These are phyloP conservation scores for Kurtzmaniella natalensis DNA, from an alignment of 1,139 yeast species.

Conservation along the genomic window DNA sequence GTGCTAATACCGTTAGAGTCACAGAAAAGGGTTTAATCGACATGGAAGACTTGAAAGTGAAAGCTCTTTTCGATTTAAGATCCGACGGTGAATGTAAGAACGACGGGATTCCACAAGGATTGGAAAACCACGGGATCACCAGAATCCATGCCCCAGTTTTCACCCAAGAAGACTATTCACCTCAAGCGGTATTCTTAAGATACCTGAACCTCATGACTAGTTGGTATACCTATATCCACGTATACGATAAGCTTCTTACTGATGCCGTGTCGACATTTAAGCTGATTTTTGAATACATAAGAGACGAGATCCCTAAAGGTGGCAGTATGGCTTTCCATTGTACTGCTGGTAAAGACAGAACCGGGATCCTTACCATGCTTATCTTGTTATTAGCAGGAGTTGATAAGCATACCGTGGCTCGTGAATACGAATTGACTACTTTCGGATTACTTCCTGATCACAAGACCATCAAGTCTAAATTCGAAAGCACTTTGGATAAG, in stretches of 20 bases:
- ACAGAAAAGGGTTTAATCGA: conserved; percentile 43
- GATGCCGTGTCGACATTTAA: conserved; percentile 45
- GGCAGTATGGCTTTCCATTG: conserved; percentile 64
- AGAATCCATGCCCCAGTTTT: conserved; percentile 61
- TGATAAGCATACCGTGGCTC: conserved; percentile 59
- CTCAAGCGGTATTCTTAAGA: conserved; percentile 57
- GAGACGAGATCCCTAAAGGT: conserved; percentile 33
- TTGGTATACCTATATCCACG: conserved; percentile 60
- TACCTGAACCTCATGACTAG: conserved; percentile 55
- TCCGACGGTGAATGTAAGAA: conserved; percentile 54
- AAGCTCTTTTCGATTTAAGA: conserved; percentile 64
- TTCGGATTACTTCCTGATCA: conserved; percentile 56
- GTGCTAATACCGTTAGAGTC: conserved; percentile 55
- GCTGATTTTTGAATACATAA: conserved; percentile 47
- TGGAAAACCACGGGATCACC: conserved; percentile 41
- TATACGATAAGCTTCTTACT: conserved; percentile 56
- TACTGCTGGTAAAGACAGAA: conserved; percentile 85
- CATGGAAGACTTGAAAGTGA: conserved; percentile 44
- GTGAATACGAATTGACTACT: conserved; percentile 72
- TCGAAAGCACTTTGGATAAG: conserved; percentile 25
- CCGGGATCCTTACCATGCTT: conserved; percentile 72
- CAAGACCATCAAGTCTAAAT: conserved; percentile 31
- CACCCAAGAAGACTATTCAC: conserved; percentile 54
- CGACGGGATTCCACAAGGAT: conserved; percentile 41
- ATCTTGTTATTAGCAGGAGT: conserved; percentile 62